Evolutionary conservation across 371 early-diverging fungal genomes (phyloP).

Genomic region (Syncephalastrum sp.): DNA sequence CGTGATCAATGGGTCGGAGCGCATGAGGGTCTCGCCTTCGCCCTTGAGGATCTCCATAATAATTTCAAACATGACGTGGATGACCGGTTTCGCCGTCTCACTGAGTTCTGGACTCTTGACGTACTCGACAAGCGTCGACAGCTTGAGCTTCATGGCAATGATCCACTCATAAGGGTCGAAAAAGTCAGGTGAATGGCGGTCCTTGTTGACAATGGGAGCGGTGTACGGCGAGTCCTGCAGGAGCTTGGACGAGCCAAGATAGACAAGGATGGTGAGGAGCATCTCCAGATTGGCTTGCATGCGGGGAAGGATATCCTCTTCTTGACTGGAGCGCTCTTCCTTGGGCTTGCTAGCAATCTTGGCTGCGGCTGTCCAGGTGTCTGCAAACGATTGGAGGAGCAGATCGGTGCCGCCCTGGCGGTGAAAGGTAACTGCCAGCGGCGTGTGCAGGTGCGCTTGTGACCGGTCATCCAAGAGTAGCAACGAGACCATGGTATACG

Average conservation of each 20-base stretch:
- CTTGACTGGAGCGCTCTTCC: conserved; percentile 21
- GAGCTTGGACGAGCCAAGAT: conserved; percentile 58
- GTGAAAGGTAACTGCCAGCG: conserved; percentile 68
- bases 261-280: conserved; percentile 58
- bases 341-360: conserved; percentile 22
- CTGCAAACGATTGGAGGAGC: conserved; percentile 53
- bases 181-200: conserved; percentile 51
- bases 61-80: conserved; percentile 55
- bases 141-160: conserved; percentile 51
- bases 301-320: conserved; percentile 28
- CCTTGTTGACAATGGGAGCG: conserved; percentile 50
- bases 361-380: conserved; percentile 56
- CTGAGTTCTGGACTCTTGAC: conserved; percentile 42
- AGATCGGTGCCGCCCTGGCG: conserved; percentile 60
- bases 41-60: conserved; percentile 71
- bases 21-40: conserved; percentile 57
- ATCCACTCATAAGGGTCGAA: conserved; percentile 75
- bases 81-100: conserved; percentile 45
- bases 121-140: conserved; percentile 49
- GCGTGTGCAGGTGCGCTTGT: conserved; percentile 68
- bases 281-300: conserved; percentile 54
- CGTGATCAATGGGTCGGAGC: conserved; percentile 21
- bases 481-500: conserved; percentile 48
- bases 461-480: conserved; percentile 59
- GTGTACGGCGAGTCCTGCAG: conserved; percentile 75